Conservation (phyloP, 306 rosid genomes). For the Vicia villosa region DNA sequence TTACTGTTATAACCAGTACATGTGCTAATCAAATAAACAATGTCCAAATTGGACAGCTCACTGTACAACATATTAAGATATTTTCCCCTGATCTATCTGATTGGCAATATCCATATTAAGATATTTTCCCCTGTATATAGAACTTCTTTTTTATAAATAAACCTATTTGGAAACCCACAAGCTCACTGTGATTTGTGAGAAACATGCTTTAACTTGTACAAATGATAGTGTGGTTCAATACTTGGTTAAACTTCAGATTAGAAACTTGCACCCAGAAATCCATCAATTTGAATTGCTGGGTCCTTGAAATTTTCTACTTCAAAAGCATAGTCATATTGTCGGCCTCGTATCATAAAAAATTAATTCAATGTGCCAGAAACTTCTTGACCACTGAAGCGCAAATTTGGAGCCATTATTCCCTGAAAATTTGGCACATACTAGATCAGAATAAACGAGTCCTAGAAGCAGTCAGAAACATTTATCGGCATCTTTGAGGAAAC, state of each 20-base stretch:
- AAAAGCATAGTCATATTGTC: not conserved
- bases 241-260: not conserved
- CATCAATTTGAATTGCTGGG: conserved; percentile 3
- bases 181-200: conserved; percentile 6
- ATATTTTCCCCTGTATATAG: not conserved
- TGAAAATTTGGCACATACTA: conserved; percentile 27
- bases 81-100: conserved; percentile 1
- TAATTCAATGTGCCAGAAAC: conserved; percentile 17
- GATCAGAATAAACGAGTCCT: conserved; percentile 6
- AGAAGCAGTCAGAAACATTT: conserved; percentile 5
- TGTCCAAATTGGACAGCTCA: not conserved
- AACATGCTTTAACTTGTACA: conserved; percentile 8
- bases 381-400: conserved; percentile 14
- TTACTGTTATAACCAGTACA: not conserved
- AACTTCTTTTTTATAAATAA: not conserved
- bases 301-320: conserved; percentile 12
- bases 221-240: conserved; percentile 20
- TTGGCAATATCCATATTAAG: not conserved
- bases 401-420: conserved; percentile 8
- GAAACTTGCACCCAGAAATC: not conserved
- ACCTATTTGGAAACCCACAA: conserved; percentile 2
- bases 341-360: conserved; percentile 10
- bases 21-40: not conserved
- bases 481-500: not conserved
- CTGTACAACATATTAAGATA: conserved; percentile 24